Evolutionary conservation across 768 basidiomycete genomes (phyloP).

Genomic region (Leucosporidium creatinivorum): DNA sequence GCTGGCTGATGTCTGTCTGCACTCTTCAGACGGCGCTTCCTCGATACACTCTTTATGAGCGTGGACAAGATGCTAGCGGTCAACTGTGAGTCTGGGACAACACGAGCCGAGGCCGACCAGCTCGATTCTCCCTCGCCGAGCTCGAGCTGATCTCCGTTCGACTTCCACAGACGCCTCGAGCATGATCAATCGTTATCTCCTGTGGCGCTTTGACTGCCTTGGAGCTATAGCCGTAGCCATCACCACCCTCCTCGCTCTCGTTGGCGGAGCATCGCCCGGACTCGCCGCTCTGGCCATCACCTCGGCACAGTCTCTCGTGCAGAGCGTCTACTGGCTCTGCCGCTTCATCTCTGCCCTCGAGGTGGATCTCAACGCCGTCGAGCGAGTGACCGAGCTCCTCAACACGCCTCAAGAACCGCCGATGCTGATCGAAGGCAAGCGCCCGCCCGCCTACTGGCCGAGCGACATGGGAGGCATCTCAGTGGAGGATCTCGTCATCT

Average conservation of each 20-base stretch:
- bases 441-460: slow-evolving; percentile 48
- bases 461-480: slow-evolving; percentile 49
- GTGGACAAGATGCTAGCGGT: slow-evolving; percentile 60
- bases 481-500: slow-evolving; percentile 56
- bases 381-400: slow-evolving; percentile 41
- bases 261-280: slow-evolving; percentile 53
- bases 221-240: slow-evolving; percentile 64
- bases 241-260: slow-evolving; percentile 62
- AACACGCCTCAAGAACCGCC: slow-evolving; percentile 23
- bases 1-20: too few relatives aligned
- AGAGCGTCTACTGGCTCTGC: slow-evolving; percentile 9
- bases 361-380: slow-evolving; percentile 44
- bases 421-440: slow-evolving; percentile 31
- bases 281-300: slow-evolving; percentile 61
- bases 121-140: too few relatives aligned
- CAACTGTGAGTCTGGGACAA: background rate
- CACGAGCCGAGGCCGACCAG: too few relatives aligned
- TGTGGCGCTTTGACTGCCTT: slow-evolving; percentile 41
- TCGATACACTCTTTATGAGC: slow-evolving; percentile 61
- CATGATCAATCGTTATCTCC: slow-evolving; percentile 22
- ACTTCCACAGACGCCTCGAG: slow-evolving; percentile 50
- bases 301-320: slow-evolving; percentile 50
- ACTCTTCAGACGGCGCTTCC: slow-evolving; percentile 52
- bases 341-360: slow-evolving; percentile 37
- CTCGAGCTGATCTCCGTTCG: background rate